Evolutionary conservation across 1,139 yeast genomes (phyloP).

Genomic region (Magnusiomyces paraingens): DNA sequence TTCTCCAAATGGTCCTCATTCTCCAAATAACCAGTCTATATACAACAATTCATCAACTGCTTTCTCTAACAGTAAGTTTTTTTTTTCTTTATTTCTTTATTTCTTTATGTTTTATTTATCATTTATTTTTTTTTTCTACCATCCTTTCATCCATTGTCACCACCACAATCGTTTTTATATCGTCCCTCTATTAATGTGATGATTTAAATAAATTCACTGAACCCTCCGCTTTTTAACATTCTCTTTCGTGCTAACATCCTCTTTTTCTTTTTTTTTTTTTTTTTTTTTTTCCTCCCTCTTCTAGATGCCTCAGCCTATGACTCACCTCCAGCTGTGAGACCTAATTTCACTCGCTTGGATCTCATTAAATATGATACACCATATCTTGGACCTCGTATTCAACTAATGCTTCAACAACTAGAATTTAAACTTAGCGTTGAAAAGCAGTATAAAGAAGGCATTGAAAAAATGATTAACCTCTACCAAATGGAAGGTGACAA

Average conservation of each 20-base stretch:
- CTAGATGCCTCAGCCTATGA: conserved; percentile 2
- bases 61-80: not conserved
- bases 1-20: not conserved
- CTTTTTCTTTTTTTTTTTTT: too few species aligned
- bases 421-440: conserved; percentile 92
- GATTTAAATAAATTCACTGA: too few species aligned
- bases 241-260: too few species aligned
- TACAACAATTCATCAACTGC: not conserved
- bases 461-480: conserved; percentile 77
- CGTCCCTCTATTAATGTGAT: too few species aligned
- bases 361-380: conserved; percentile 89
- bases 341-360: conserved; percentile 46
- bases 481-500: conserved; percentile 90
- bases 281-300: conserved; percentile 2
- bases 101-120: too few species aligned
- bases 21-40: conserved; percentile 2
- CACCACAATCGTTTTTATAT: not conserved
- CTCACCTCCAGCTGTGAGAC: conserved; percentile 15
- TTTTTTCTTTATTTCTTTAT: not conserved
- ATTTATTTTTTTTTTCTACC: not conserved
- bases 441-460: conserved; percentile 86
- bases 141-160: not conserved
- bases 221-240: too few species aligned
- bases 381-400: conserved; percentile 90
- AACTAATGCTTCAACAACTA: conserved; percentile 88